A percentile compares a stretch with the other conserved stretches of the same genome.
Conservation (phyloP, 202 grass and related monocot genomes). For the Bolboschoenoplectus hybrid region DNA sequence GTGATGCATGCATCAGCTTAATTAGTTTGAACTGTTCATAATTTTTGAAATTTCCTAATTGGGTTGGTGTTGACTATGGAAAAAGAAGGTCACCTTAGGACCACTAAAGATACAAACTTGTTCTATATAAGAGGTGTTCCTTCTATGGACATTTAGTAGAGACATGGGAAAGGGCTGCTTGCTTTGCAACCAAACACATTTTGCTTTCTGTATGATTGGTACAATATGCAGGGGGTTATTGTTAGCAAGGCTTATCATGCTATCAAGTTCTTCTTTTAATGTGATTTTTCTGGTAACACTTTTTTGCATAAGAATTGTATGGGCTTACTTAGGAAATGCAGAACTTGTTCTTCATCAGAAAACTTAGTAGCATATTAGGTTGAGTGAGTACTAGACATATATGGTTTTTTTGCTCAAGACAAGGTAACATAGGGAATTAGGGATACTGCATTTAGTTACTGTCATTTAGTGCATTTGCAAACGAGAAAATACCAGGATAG, state of each 20-base stretch:
- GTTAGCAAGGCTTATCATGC: neutral
- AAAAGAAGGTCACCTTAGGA: neutral
- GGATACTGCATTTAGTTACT: neutral
- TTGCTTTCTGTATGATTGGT: neutral
- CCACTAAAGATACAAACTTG: slow-evolving; percentile 10
- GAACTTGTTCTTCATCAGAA: neutral
- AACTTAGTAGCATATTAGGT: neutral
- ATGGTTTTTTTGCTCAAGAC: slow-evolving; percentile 2
- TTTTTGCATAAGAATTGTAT: neutral
- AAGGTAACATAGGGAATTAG: neutral
- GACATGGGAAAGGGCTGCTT: neutral
- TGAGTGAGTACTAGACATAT: neutral
- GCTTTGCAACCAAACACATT: slow-evolving; percentile 6
- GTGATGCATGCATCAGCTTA: neutral
- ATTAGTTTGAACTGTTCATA: neutral
- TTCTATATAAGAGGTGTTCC: neutral
- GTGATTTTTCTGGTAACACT: neutral
- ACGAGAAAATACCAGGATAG: neutral
- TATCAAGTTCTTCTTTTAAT: neutral
- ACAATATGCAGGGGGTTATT: neutral
- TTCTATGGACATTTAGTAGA: neutral
- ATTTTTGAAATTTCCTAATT: slow-evolving; percentile 6
- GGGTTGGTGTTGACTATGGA: neutral
- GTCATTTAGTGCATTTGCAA: neutral
- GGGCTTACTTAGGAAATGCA: neutral